These are phyloP conservation scores for Benincasa hispida DNA, from an alignment of 306 rosid genomes.

Conservation along the genomic window DNA sequence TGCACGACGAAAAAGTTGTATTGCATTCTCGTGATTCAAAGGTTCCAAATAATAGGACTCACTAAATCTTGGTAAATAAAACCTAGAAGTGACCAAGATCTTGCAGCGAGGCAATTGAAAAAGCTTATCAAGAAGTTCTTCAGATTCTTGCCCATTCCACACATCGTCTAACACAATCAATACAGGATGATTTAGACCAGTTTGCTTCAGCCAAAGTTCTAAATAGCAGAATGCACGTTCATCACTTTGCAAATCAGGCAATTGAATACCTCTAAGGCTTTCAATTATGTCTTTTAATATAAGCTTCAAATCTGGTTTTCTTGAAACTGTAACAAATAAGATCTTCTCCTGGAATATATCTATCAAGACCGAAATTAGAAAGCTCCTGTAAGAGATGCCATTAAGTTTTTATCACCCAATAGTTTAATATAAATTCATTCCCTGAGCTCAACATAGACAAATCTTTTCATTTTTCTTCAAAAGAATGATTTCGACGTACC, in stretches of 20 bases:
- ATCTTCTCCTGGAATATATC: slow-evolving; percentile 35
- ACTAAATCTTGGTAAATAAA: slow-evolving; percentile 20
- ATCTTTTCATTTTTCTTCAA: neutral
- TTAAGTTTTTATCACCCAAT: neutral
- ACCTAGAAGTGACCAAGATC: slow-evolving; percentile 55
- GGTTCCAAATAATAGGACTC: slow-evolving; percentile 12
- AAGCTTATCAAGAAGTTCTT: slow-evolving; percentile 30
- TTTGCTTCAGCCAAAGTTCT: slow-evolving; percentile 16
- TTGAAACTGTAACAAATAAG: slow-evolving; percentile 26
- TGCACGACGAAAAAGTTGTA: slow-evolving; percentile 23
- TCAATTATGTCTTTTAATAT: slow-evolving; percentile 28
- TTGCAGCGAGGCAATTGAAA: slow-evolving; percentile 26
- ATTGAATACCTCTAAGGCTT: slow-evolving; percentile 7
- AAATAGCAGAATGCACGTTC: slow-evolving; percentile 17
- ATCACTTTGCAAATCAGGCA: slow-evolving; percentile 20
- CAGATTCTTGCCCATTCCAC: slow-evolving; percentile 20
- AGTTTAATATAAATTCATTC: neutral
- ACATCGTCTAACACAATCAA: slow-evolving; percentile 55
- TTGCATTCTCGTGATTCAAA: slow-evolving; percentile 28
- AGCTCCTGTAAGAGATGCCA: neutral
- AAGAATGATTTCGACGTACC: slow-evolving; percentile 13
- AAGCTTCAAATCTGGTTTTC: slow-evolving; percentile 22
- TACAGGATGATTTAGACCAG: slow-evolving; percentile 13
- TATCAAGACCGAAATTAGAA: slow-evolving; percentile 10
- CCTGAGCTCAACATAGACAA: too few relatives aligned